A percentile compares a stretch with the other conserved stretches of the same genome.
Evolutionary conservation across 805 yeast genomes (phyloP).

Genomic region (Saturnispora serradocipensis): DNA sequence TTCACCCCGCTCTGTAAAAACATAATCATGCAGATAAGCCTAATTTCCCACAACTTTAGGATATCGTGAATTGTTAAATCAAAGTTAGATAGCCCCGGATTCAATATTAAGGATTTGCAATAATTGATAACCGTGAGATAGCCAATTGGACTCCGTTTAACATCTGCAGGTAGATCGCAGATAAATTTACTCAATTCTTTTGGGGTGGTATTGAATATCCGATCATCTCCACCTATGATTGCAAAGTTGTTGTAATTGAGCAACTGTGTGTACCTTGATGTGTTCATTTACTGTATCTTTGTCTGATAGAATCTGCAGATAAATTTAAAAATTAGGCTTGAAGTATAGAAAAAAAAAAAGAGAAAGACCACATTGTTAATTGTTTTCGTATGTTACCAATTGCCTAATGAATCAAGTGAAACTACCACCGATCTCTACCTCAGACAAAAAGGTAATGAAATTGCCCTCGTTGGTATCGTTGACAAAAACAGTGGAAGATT

Average conservation of each 20-base stretch:
- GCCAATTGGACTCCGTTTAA: not conserved
- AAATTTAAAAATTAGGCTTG: too few relatives aligned
- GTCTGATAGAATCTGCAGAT: not conserved
- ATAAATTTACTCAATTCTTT: constrained; percentile 1
- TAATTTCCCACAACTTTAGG: constrained; percentile 35
- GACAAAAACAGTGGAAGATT: constrained; percentile 2
- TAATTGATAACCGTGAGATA: constrained; percentile 22
- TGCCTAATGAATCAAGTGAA: not conserved
- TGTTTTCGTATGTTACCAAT: not conserved
- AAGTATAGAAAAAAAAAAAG: not conserved
- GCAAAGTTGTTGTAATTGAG: constrained; percentile 8
- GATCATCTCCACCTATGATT: constrained; percentile 3
- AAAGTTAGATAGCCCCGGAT: constrained; percentile 16
- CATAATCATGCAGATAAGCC: constrained; percentile 19
- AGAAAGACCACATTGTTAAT: not conserved
- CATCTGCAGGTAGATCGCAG: not conserved
- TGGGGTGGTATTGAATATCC: constrained; percentile 5
- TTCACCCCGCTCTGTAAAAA: constrained; percentile 9
- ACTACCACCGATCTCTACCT: constrained; percentile 5
- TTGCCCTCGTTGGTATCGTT: constrained; percentile 34
- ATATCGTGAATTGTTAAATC: constrained; percentile 25
- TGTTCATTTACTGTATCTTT: not conserved
- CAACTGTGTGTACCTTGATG: constrained; percentile 4
- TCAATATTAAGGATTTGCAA: constrained; percentile 21
- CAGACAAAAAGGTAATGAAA: constrained; percentile 18